Evolutionary conservation across 2,329 filamentous ascomycete species (phyloP), one percentile per base, ranked within the genome.

Genomic region (Neophaeococcomyces aloes): DNA sequence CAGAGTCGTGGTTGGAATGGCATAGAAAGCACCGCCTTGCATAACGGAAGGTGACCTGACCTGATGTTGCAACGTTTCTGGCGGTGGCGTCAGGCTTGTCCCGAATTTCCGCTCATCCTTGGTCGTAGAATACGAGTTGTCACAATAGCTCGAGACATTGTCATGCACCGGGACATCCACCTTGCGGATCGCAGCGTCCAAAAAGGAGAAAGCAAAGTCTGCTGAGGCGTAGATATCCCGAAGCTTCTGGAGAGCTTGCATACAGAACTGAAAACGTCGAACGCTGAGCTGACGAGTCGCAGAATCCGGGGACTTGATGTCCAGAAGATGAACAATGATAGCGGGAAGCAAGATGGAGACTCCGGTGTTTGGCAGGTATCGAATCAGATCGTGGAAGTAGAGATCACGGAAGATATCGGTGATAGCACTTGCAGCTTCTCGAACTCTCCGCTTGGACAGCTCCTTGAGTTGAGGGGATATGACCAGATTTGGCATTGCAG

Each of bases 201-300:
- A 72, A 67, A 95, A 95, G 2, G 85, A 85, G 1, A 85, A 89
- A n/a, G 86, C 87, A 56, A 91, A 94, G 62, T 95, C 88, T n/a
- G 89, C 89, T 0, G 88, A 87, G 0, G 87, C 81, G 57, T 96
- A 95, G 23, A 87, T 85, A 57, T 94, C 86, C 29, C 87, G 79
- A 14, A 96, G 72, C 50, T 81, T 82, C 60, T 87, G 81, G 71
- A 95, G 83, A 47, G 94, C 86, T 36, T 81, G 76, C 86, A 95
- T 94, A 65, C 89, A 95, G 60, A 87, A 82, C 54, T 82, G 83
- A 67, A 94, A 94, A 15, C 86, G 85, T 46, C 81, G 76, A 18
- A 87, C 74, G 36, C 85, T 87, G 32, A 76, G 72, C 47, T 83
- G 75, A 14, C 86, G 78, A 3, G 82, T 79, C 43, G 79, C 76